phyloP scores from a whole-genome alignment of 2,329 filamentous ascomycete genomes.

The Ophiostoma ulmi region DNA sequence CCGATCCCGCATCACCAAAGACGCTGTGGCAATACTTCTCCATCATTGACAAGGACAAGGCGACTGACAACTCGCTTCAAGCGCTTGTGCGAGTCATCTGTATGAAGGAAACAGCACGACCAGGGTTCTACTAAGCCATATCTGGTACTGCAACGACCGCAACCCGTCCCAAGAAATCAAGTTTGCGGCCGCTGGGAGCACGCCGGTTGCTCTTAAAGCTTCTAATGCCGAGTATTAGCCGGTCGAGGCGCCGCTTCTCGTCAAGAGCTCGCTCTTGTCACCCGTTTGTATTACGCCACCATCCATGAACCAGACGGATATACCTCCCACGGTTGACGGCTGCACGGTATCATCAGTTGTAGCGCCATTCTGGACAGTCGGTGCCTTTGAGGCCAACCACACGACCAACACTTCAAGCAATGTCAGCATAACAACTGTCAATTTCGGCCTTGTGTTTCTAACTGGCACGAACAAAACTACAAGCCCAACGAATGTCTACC shows the following conservation, averaged over 20 bases:
- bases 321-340: background rate
- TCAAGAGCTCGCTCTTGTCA: background rate
- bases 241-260: background rate
- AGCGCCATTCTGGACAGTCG: background rate
- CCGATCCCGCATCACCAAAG: background rate
- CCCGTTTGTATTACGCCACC: background rate
- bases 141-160: too few relatives aligned
- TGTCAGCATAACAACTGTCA: background rate
- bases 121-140: too few relatives aligned
- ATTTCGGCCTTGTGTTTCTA: background rate
- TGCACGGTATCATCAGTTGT: background rate
- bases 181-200: too few relatives aligned
- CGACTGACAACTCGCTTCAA: too few relatives aligned
- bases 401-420: too few relatives aligned
- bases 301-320: background rate
- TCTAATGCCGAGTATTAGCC: background rate
- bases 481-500: background rate
- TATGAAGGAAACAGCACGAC: too few relatives aligned
- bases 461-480: background rate
- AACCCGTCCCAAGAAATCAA: too few relatives aligned
- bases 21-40: too few relatives aligned
- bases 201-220: background rate
- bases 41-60: too few relatives aligned
- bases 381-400: background rate
- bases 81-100: too few relatives aligned